A percentile compares a stretch with the other conserved stretches of the same genome.
Conservation (phyloP, 148 eudicot genomes). For the Camellia sinensis region DNA sequence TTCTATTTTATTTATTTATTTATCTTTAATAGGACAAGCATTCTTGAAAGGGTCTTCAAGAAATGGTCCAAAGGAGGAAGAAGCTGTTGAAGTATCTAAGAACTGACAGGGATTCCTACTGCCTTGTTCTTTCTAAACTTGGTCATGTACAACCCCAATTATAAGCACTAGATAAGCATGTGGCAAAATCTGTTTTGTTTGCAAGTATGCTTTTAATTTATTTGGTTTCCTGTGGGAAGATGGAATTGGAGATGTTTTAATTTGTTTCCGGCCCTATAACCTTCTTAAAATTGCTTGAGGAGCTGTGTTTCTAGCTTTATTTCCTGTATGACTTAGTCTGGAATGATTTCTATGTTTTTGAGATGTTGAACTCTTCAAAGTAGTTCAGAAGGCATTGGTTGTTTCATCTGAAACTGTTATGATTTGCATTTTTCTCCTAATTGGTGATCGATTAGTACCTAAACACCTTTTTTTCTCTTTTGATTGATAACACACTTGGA, state of each 20-base stretch:
- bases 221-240: background rate
- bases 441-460: no score
- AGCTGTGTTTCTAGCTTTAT: background rate
- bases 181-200: background rate
- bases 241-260: background rate
- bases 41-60: conserved; percentile 58
- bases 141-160: conserved; percentile 59
- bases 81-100: conserved; percentile 62
- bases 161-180: conserved; percentile 24
- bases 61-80: conserved; percentile 66
- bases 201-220: no score
- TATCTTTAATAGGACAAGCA: conserved; percentile 57
- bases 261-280: background rate
- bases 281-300: background rate
- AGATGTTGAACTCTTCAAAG: no score
- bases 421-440: no score
- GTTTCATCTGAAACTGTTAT: no score
- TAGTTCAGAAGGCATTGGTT: no score
- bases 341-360: no score
- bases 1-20: background rate
- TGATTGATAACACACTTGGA: no score
- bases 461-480: no score
- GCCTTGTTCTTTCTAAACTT: conserved; percentile 64
- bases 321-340: background rate
- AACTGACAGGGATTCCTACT: conserved; percentile 72